Evolutionary conservation across 2,329 filamentous ascomycete species (phyloP), one percentile per base, ranked within the genome.

Genomic region (Fusarium setosum): DNA sequence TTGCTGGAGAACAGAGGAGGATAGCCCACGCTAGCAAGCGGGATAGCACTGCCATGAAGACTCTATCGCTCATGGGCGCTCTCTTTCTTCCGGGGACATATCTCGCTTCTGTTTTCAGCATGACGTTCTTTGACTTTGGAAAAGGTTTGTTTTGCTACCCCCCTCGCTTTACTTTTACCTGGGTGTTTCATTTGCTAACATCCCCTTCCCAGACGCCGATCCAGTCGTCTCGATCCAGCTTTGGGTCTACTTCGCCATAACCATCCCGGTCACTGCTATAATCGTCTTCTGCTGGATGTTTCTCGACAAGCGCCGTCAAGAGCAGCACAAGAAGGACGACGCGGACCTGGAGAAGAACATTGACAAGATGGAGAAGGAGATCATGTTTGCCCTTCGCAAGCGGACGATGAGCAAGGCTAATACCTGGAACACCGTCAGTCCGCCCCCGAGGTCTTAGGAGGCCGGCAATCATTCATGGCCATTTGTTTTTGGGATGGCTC

Each of bases 51-150:
- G 86, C 87, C 56, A 89, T 89, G 87, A 90, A 90, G 78, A 88
- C 86, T 1, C 80, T 90, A 35, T 89, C 87, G 0, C 81, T 90
- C 1, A 83, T 90, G 55, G 88, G 88, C 24, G 86, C 87, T 37
- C 78, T 90, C 37, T 90, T 90, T 68, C 78, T 90, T 6, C 88
- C 88, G 0, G 87, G 87, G 3, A 89, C 87, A 1, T 88, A 85
- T 65, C 80, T 90, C 17, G 83, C 88, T 9, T 90, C 88, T 1
- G 79, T 90, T 21, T 90, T 90, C 68, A 85, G 83, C 78, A 90
- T 89, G 86, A 86, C 86, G 0, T 90, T 90, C 73, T 90, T 90
- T 78, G 83, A 90, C 75, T 90, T 89, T 67, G 83, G 83, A 64
- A 76, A 79, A 35, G 76, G 82, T 81, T 72, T 62, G 75, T 63